Conservation (phyloP, 192 early-diverging fungal genomes). For the Funneliformis geosporum region DNA sequence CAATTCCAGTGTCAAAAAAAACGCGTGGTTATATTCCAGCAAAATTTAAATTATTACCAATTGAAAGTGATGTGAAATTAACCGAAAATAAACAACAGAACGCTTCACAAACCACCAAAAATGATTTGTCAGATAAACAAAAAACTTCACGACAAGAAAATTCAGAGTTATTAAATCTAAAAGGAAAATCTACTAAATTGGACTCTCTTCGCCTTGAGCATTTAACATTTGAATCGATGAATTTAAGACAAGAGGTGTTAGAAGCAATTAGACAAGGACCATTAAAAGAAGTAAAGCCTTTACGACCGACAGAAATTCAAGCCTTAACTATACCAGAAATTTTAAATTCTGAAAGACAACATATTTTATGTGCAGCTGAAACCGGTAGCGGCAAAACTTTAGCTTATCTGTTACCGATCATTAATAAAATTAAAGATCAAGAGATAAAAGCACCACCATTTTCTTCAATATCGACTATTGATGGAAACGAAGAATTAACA, state of each 20-base stretch:
- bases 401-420: constrained; percentile 80
- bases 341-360: constrained; percentile 43
- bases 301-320: constrained; percentile 81
- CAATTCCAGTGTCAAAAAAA: constrained; percentile 26
- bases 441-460: constrained; percentile 48
- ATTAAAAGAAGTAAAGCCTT: constrained; percentile 37
- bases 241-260: constrained; percentile 58
- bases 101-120: not conserved
- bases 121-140: not conserved
- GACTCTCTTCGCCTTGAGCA: constrained; percentile 9
- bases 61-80: constrained; percentile 54
- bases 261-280: constrained; percentile 44
- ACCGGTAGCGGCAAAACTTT: constrained; percentile 93
- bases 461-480: not conserved
- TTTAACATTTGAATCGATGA: constrained; percentile 62
- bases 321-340: constrained; percentile 78
- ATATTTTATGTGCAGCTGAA: constrained; percentile 81
- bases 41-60: constrained; percentile 56
- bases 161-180: not conserved
- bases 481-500: not conserved
- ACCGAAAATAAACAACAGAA: constrained; percentile 28
- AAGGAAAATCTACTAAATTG: not conserved
- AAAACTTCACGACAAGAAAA: constrained; percentile 33
- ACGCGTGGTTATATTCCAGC: constrained; percentile 63
- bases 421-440: constrained; percentile 72